A percentile compares a stretch with the other conserved stretches of the same genome.
These are phyloP conservation scores for Monosiga brevicollis DNA, from an alignment of 78 protist species.

Conservation along the genomic window DNA sequence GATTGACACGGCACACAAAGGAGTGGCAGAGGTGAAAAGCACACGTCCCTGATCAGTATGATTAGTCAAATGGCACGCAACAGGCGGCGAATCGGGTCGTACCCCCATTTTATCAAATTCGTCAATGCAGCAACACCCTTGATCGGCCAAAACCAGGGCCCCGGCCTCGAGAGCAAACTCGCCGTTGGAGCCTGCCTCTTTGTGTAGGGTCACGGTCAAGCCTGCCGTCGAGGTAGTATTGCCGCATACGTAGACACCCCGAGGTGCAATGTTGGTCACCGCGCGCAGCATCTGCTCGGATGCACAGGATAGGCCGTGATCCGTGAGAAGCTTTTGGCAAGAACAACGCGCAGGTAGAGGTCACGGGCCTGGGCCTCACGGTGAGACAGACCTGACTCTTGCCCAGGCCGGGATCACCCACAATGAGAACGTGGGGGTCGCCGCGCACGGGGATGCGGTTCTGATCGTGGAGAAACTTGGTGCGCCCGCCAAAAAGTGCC, in stretches of 20 bases:
- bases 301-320: not conserved
- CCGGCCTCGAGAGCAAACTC: constrained; percentile 96
- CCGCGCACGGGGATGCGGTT: constrained; percentile 57
- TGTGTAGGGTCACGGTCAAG: constrained; percentile 91
- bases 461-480: constrained; percentile 10
- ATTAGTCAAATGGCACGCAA: too few relatives aligned
- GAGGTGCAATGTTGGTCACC: constrained; percentile 60
- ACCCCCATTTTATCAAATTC: constrained; percentile 97
- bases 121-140: constrained; percentile 96
- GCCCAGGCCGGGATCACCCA: constrained; percentile 99
- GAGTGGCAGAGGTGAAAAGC: too few relatives aligned
- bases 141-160: constrained; percentile 72
- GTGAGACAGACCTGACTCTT: constrained; percentile 87
- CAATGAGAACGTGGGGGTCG: constrained; percentile 89
- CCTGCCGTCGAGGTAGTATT: constrained; percentile 91
- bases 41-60: too few relatives aligned
- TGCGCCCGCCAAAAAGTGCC: constrained; percentile 90
- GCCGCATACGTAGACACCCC: constrained; percentile 97
- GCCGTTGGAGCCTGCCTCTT: constrained; percentile 28
- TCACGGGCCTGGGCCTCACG: too few relatives aligned
- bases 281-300: constrained; percentile 69
- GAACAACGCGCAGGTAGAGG: not conserved
- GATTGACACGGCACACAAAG: too few relatives aligned
- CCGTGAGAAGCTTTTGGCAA: not conserved
- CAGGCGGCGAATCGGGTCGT: too few relatives aligned